Evolutionary conservation across 495 filamentous ascomycete genomes (phyloP).

Genomic region (Aspergillus coremiiformis): DNA sequence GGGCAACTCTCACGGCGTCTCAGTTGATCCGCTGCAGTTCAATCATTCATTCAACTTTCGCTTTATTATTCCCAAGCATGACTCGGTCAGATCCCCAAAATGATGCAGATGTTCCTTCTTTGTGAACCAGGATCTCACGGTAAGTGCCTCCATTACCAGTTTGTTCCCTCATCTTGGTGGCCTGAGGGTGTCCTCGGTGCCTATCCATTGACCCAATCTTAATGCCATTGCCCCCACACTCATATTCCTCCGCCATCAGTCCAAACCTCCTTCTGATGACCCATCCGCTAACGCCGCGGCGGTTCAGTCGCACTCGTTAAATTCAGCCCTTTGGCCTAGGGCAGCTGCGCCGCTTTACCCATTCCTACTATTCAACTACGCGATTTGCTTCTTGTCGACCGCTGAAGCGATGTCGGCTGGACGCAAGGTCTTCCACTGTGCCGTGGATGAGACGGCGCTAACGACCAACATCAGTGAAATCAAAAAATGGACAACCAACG

Average conservation of each 20-base stretch:
- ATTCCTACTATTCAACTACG: conserved; percentile 6
- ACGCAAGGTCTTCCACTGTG: conserved; percentile 64
- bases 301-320: conserved; percentile 30
- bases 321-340: conserved; percentile 31
- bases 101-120: conserved; percentile 27
- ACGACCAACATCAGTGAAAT: conserved; percentile 63
- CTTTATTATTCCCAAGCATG: background rate
- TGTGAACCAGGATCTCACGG: conserved; percentile 19
- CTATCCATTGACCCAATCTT: background rate
- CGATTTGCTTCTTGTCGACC: conserved; percentile 10
- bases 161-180: background rate
- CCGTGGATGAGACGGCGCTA: conserved; percentile 65
- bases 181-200: background rate
- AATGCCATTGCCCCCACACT: background rate
- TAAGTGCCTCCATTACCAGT: conserved; percentile 15
- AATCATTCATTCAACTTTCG: too few relatives aligned
- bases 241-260: background rate
- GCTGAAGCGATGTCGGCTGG: conserved; percentile 36
- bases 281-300: conserved; percentile 27
- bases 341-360: conserved; percentile 11
- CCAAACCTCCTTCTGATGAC: background rate
- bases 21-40: background rate
- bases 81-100: conserved; percentile 19
- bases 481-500: conserved; percentile 59
- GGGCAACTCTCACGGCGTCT: background rate